Percentiles rank a stretch among this genome's conserved stretches.
These are phyloP conservation scores for Alnus glutinosa DNA, from an alignment of 306 rosid genomes.

Conservation along the genomic window DNA sequence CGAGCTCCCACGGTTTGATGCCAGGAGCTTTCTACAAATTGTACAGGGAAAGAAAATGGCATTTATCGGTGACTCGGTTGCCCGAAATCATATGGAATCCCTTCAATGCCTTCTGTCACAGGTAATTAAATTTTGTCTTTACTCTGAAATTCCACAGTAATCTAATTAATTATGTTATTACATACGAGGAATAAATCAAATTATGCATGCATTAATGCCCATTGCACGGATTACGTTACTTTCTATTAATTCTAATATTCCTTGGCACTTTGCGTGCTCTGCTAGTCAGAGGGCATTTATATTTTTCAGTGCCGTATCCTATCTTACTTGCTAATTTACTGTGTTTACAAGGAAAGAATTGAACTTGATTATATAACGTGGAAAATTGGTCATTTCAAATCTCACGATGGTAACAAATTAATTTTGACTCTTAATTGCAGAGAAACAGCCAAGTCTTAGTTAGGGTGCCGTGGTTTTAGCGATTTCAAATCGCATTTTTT, in stretches of 20 bases:
- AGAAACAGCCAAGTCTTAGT: too few relatives aligned
- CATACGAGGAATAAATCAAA: too few relatives aligned
- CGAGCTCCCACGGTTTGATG: constrained; percentile 60
- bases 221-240: background rate
- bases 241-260: background rate
- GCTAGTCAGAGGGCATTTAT: background rate
- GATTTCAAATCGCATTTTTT: too few relatives aligned
- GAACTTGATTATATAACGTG: background rate
- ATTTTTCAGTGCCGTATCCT: background rate
- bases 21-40: constrained; percentile 49
- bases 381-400: background rate
- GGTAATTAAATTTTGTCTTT: constrained; percentile 30
- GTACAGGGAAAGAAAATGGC: constrained; percentile 76
- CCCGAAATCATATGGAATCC: constrained; percentile 88
- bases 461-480: too few relatives aligned
- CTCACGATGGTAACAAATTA: background rate
- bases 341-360: background rate
- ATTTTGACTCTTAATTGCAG: too few relatives aligned
- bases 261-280: background rate
- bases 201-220: too few relatives aligned
- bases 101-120: constrained; percentile 78
- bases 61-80: constrained; percentile 85
- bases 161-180: too few relatives aligned
- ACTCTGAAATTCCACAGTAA: background rate
- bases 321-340: background rate